Percentiles rank a stretch among this genome's conserved stretches.
Conservation (phyloP, 495 filamentous ascomycete genomes). For the Pyrenopolyporus hunteri region DNA sequence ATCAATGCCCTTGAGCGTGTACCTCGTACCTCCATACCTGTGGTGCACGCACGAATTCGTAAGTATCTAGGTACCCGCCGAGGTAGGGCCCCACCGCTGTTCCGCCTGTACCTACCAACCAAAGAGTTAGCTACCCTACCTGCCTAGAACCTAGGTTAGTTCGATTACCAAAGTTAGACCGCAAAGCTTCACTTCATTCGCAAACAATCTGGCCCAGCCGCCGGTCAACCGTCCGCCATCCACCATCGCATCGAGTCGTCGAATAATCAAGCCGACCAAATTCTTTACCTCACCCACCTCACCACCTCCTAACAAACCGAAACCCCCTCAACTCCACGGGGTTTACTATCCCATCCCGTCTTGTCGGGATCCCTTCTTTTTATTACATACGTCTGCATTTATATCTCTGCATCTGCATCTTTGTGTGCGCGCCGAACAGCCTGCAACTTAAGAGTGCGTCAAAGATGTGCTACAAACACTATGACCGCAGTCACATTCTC, state of each 20-base stretch:
- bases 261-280: slow-evolving; percentile 9
- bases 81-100: slow-evolving; percentile 21
- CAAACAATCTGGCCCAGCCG: slow-evolving; percentile 28
- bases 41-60: background rate
- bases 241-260: slow-evolving; percentile 26
- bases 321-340: background rate
- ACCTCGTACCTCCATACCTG: no score
- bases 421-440: background rate
- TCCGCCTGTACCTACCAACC: slow-evolving; percentile 32
- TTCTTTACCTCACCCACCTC: slow-evolving; percentile 19
- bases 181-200: slow-evolving; percentile 26
- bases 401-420: background rate
- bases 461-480: slow-evolving; percentile 28
- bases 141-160: background rate
- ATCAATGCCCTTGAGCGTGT: background rate
- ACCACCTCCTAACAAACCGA: no score
- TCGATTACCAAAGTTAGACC: slow-evolving; percentile 6
- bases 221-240: no score
- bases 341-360: background rate
- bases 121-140: no score
- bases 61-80: background rate
- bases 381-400: background rate
- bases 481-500: slow-evolving; percentile 33
- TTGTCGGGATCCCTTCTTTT: background rate
- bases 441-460: slow-evolving; percentile 8